A percentile compares a stretch with the other conserved stretches of the same genome.
Conservation (phyloP, 2,329 filamentous ascomycete species). For the Apiospora phragmitis region DNA sequence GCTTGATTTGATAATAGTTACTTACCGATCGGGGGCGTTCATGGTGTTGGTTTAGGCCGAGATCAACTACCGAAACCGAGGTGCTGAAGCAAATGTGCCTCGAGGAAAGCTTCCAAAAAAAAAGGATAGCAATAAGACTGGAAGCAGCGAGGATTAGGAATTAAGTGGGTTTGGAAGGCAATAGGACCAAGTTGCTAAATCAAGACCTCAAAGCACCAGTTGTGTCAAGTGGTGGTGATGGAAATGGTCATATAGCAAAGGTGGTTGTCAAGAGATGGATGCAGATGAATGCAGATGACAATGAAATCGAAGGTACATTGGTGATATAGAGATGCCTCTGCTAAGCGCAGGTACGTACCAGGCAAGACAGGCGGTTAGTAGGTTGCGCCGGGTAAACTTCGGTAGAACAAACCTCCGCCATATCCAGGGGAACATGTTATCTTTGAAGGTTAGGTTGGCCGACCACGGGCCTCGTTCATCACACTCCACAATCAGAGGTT, state of each 20-base stretch:
- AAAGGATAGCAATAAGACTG: background rate
- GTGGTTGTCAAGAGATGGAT: background rate
- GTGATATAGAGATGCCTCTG: background rate
- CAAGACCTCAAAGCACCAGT: background rate
- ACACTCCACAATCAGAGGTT: background rate
- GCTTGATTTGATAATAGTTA: background rate
- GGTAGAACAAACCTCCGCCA: background rate
- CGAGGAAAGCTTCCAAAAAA: background rate
- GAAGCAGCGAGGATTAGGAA: background rate
- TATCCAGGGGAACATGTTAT: background rate
- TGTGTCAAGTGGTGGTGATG: background rate
- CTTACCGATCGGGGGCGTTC: conserved; percentile 16
- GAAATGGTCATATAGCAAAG: background rate
- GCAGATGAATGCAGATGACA: background rate
- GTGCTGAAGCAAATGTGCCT: background rate
- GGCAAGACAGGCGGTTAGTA: background rate
- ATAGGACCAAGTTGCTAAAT: background rate
- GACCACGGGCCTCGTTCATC: background rate
- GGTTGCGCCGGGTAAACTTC: background rate
- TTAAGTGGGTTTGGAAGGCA: background rate
- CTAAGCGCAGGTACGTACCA: background rate
- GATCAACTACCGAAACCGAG: background rate
- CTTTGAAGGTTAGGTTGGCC: too few relatives aligned
- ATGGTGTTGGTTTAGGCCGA: background rate
- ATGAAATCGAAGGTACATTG: conserved; percentile 1